A percentile compares a stretch with the other conserved stretches of the same genome.
Conservation (phyloP, 768 basidiomycete genomes). For the Mycena albidolilacea region DNA sequence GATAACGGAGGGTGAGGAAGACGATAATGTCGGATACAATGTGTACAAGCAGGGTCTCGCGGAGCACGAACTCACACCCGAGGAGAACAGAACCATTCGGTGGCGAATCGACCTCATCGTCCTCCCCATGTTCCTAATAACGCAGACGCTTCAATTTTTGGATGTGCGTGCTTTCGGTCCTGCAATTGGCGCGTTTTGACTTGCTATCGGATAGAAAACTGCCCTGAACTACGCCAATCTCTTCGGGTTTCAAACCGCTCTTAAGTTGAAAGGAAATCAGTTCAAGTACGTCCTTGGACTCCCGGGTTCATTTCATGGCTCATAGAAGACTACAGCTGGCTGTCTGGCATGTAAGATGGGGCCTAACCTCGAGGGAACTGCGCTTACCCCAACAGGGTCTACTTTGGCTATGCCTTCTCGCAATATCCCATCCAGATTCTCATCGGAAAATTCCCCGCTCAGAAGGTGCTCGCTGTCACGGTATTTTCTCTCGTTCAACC, state of each 20-base stretch:
- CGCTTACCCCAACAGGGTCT: slow-evolving; percentile 21
- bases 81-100: slow-evolving; percentile 36
- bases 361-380: too few relatives aligned
- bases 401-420: slow-evolving; percentile 38
- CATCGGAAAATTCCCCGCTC: slow-evolving; percentile 38
- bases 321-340: slow-evolving; percentile 23
- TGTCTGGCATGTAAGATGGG: slow-evolving; percentile 25
- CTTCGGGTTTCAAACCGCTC: slow-evolving; percentile 38
- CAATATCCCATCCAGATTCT: slow-evolving; percentile 41
- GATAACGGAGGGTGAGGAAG: slow-evolving; percentile 37
- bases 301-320: not conserved
- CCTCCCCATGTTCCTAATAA: slow-evolving; percentile 35
- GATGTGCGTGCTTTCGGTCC: slow-evolving; percentile 22
- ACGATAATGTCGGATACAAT: slow-evolving; percentile 37
- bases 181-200: not conserved
- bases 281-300: slow-evolving; percentile 33
- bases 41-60: slow-evolving; percentile 38
- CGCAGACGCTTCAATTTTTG: slow-evolving; percentile 40
- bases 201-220: slow-evolving; percentile 27
- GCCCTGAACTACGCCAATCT: slow-evolving; percentile 41
- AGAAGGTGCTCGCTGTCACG: slow-evolving; percentile 36
- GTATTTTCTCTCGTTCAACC: slow-evolving; percentile 15
- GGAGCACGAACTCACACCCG: slow-evolving; percentile 25
- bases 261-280: slow-evolving; percentile 34
- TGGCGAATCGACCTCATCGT: slow-evolving; percentile 39